Conservation (phyloP, 495 filamentous ascomycete species). For the Cenococcum geophilum region DNA sequence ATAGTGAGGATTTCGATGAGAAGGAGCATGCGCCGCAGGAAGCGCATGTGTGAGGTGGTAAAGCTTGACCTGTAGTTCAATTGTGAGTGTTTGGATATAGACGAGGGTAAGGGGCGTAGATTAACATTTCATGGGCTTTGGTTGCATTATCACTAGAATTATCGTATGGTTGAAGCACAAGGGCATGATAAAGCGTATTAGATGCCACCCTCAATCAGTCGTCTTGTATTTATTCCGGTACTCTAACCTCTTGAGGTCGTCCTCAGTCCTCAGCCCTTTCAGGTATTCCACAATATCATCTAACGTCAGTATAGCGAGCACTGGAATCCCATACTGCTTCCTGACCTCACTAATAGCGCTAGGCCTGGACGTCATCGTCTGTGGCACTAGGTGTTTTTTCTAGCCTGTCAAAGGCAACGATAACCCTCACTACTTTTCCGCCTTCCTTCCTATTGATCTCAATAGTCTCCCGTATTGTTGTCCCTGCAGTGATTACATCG, state of each 20-base stretch:
- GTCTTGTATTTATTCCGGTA: constrained; percentile 70
- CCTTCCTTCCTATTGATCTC: constrained; percentile 74
- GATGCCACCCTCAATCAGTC: constrained; percentile 43
- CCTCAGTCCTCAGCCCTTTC: constrained; percentile 47
- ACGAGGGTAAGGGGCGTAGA: background rate
- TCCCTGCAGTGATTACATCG: constrained; percentile 93
- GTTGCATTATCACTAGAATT: too few species aligned
- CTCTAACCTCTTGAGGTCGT: constrained; percentile 63
- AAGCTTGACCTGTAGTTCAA: too few species aligned
- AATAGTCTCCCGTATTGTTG: constrained; percentile 85
- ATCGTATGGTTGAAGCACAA: too few species aligned
- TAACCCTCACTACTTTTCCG: constrained; percentile 72
- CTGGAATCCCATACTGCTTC: constrained; percentile 51
- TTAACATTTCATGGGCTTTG: background rate
- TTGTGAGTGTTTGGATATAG: too few species aligned
- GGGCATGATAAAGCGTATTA: background rate
- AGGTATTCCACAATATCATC: constrained; percentile 73
- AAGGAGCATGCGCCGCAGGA: background rate
- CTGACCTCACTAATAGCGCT: constrained; percentile 66
- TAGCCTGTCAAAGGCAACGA: constrained; percentile 81
- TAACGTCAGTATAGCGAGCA: constrained; percentile 47
- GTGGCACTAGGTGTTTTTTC: constrained; percentile 59
- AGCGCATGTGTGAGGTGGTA: background rate
- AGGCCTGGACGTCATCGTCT: constrained; percentile 33
- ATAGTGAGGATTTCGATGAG: background rate